phyloP scores from a whole-genome alignment of 169 alveolate genomes.

The Plasmodium blacklocki region DNA sequence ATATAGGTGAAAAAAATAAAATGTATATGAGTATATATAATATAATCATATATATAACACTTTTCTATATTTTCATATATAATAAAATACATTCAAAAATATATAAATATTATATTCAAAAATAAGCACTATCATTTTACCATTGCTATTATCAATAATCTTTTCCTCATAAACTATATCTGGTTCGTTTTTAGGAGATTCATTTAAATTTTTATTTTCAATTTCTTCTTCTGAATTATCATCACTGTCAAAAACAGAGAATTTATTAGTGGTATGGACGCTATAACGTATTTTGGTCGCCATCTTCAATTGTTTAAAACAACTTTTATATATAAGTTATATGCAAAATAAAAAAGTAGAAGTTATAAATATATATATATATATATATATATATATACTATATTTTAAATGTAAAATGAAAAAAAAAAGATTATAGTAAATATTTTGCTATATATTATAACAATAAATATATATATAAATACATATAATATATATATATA shows the following conservation, averaged over 20 bases:
- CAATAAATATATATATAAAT: too few species aligned
- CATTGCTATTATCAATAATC: constrained; percentile 13
- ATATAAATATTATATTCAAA: too few species aligned
- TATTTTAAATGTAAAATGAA: background rate
- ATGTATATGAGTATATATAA: background rate
- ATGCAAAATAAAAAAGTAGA: constrained; percentile 2
- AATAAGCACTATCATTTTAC: constrained; percentile 4
- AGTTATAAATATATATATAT: constrained; percentile 6
- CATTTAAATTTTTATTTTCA: constrained; percentile 9
- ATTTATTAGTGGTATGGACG: constrained; percentile 73
- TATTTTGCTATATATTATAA: background rate
- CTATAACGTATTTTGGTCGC: constrained; percentile 58
- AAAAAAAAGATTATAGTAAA: background rate
- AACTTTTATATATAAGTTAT: constrained; percentile 3
- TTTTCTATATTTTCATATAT: too few species aligned
- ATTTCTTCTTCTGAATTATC: constrained; percentile 37
- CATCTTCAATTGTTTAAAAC: constrained; percentile 20
- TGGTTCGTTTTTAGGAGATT: constrained; percentile 24
- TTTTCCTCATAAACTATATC: constrained; percentile 11
- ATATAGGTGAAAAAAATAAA: background rate
- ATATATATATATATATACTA: background rate
- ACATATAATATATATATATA: background rate
- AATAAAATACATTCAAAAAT: too few species aligned
- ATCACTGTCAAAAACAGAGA: constrained; percentile 71
- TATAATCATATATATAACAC: too few species aligned